These are phyloP conservation scores for Vitis labrusca DNA, from an alignment of 164 flowering plant genomes.

Conservation along the genomic window DNA sequence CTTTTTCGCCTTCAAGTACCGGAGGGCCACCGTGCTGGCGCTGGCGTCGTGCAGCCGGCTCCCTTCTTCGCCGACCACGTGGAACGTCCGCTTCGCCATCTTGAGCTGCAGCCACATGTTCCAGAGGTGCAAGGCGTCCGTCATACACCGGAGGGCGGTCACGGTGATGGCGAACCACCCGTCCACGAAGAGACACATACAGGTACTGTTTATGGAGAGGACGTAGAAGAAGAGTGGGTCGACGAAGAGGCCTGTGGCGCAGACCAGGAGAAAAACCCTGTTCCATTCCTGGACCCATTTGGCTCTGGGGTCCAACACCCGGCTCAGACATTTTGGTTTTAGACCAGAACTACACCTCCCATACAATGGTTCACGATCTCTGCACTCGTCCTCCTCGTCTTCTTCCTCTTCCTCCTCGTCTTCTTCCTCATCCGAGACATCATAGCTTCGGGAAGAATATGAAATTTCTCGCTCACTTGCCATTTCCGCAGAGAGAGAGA, in stretches of 20 bases:
- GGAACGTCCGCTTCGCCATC: slow-evolving; percentile 34
- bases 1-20: slow-evolving; percentile 54
- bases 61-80: slow-evolving; percentile 7
- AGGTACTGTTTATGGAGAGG: slow-evolving; percentile 71
- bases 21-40: slow-evolving; percentile 28
- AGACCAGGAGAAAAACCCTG: slow-evolving; percentile 69
- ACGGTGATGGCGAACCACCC: slow-evolving; percentile 94
- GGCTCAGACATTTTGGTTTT: slow-evolving; percentile 25
- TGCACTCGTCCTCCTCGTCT: not conserved
- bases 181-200: slow-evolving; percentile 85
- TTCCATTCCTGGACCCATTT: slow-evolving; percentile 91
- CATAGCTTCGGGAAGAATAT: slow-evolving; percentile 2
- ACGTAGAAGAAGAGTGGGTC: slow-evolving; percentile 96
- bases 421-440: not conserved
- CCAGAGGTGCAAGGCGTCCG: slow-evolving; percentile 77
- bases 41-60: slow-evolving; percentile 1
- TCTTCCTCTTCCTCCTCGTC: slow-evolving; percentile 22
- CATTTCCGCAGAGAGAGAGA: slow-evolving; percentile 21
- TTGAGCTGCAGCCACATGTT: slow-evolving; percentile 86
- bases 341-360: slow-evolving; percentile 4
- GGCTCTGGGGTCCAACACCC: slow-evolving; percentile 51
- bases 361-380: not conserved
- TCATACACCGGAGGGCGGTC: slow-evolving; percentile 86
- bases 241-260: slow-evolving; percentile 73
- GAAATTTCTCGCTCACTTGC: slow-evolving; percentile 19